Evolutionary conservation across 345 rosid species (phyloP), one percentile per base, ranked within the genome.

Genomic region (Dipteronia dyeriana): DNA sequence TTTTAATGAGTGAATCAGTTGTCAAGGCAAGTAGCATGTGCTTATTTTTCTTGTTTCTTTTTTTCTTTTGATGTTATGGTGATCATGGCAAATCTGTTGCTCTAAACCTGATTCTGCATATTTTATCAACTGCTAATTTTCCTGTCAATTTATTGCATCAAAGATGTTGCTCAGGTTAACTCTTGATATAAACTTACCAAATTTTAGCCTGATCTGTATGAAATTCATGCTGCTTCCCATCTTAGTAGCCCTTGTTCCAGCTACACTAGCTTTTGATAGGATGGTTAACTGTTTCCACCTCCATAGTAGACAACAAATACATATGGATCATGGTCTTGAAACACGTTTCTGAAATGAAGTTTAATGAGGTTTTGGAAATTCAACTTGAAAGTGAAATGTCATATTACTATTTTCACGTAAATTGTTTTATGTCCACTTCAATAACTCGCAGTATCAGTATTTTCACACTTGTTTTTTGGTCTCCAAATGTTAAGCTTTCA

Each of bases 1-100:
- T 91, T 79, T 79, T 91, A 79, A 87, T 89, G 92, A 87, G 95
- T 22, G 92, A 91, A 75, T 89, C 95, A 23, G 74, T 84, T 79
- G 75, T 91, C 78, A 91, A 88, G 91, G 95, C 80, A 85, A 84
- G 88, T 82, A 31, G 14, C 45, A 67, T 19, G 59, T 65, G 7
- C 78, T 54, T 59, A 2, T 59, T 19, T 45, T 26, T 53, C 31
- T 49, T 53, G 41, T 73, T 49, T 75, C 31, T 4, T 38, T 16
- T 9, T 4, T 22, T 12, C 41, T 19, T 45, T 47, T 23, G 62
- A 22, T 1, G n/a, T 64, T 17, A 23, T 29, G 26, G 22, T 17
- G 25, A 12, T 74, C 25, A 74, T 61, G 34, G 57, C 4, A 62
- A n/a, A 61, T 73, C 11, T 73, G 14, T 16, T 59, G 12, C 10